Conservation (phyloP, 2,329 filamentous ascomycete species). For the Dothiorella sarmentorum region DNA sequence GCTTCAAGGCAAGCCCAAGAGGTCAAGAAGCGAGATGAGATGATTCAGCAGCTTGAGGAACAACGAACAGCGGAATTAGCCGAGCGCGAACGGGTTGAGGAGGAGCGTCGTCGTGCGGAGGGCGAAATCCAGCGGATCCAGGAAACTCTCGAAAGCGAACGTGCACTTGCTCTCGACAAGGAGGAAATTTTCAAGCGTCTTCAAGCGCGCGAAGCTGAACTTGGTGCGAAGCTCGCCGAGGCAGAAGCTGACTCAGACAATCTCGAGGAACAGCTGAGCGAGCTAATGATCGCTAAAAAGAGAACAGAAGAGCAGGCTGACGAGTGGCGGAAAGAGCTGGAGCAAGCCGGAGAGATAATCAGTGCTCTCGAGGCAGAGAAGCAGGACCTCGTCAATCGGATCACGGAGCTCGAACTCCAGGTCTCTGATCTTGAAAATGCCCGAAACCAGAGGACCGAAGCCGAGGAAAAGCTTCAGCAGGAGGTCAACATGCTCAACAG, state of each 20-base stretch:
- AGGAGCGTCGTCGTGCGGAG: constrained; percentile 84
- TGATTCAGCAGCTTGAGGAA: constrained; percentile 81
- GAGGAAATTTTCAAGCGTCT: constrained; percentile 99
- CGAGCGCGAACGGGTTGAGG: constrained; percentile 77
- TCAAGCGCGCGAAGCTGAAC: constrained; percentile 83
- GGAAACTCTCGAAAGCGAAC: constrained; percentile 91
- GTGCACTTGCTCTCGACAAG: constrained; percentile 92
- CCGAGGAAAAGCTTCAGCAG: constrained; percentile 72
- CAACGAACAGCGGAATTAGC: constrained; percentile 75
- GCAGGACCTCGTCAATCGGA: constrained; percentile 63
- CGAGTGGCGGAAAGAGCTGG: constrained; percentile 73
- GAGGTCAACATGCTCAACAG: constrained; percentile 91
- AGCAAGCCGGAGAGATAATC: constrained; percentile 88
- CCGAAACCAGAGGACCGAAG: constrained; percentile 69
- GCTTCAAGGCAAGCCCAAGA: constrained; percentile 88
- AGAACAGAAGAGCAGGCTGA: constrained; percentile 82
- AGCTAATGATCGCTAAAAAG: constrained; percentile 83
- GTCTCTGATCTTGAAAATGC: constrained; percentile 67
- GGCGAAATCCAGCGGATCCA: constrained; percentile 85
- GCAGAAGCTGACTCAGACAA: constrained; percentile 92
- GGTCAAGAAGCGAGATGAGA: constrained; percentile 91
- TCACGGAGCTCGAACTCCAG: constrained; percentile 66
- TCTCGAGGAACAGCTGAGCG: constrained; percentile 89
- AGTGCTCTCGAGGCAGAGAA: constrained; percentile 84
- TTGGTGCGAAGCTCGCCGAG: constrained; percentile 87